These are phyloP conservation scores for Monosporascus sp. DNA, from an alignment of 2,329 filamentous ascomycete genomes.

Conservation along the genomic window DNA sequence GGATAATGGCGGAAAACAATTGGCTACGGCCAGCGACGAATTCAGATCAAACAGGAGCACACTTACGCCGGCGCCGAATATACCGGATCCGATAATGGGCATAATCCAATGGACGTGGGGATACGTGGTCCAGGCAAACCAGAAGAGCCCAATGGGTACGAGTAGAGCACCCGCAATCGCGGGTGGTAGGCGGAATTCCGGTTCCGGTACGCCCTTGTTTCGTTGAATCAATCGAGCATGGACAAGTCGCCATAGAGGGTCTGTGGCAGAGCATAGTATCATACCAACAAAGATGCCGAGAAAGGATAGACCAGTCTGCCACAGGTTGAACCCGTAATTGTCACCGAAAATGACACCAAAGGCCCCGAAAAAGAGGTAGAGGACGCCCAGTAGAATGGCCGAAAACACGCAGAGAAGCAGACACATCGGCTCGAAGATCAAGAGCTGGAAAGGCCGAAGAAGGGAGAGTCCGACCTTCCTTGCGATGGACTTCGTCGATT, in stretches of 20 bases:
- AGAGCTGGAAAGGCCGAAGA: constrained; percentile 69
- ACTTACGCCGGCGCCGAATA: constrained; percentile 68
- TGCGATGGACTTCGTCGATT: constrained; percentile 59
- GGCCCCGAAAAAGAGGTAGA: constrained; percentile 89
- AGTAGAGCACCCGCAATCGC: constrained; percentile 69
- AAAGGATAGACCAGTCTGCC: constrained; percentile 76
- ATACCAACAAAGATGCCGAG: constrained; percentile 66
- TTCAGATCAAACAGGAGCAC: too few species aligned
- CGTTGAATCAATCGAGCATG: constrained; percentile 50
- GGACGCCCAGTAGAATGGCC: constrained; percentile 76
- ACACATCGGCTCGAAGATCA: constrained; percentile 80
- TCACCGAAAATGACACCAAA: constrained; percentile 74
- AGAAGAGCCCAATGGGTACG: constrained; percentile 77
- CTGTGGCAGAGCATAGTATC: constrained; percentile 54
- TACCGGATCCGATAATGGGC: constrained; percentile 64
- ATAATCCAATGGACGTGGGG: constrained; percentile 69
- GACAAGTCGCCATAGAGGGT: constrained; percentile 61
- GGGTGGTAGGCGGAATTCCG: constrained; percentile 79
- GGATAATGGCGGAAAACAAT: too few species aligned
- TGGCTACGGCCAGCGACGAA: too few species aligned
- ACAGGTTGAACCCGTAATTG: constrained; percentile 71
- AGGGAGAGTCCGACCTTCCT: constrained; percentile 54
- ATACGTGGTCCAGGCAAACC: constrained; percentile 84
- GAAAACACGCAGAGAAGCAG: constrained; percentile 76
- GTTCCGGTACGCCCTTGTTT: constrained; percentile 60